These are phyloP conservation scores for Phoma sp. DNA, from an alignment of 2,329 filamentous ascomycete species.

Conservation along the genomic window DNA sequence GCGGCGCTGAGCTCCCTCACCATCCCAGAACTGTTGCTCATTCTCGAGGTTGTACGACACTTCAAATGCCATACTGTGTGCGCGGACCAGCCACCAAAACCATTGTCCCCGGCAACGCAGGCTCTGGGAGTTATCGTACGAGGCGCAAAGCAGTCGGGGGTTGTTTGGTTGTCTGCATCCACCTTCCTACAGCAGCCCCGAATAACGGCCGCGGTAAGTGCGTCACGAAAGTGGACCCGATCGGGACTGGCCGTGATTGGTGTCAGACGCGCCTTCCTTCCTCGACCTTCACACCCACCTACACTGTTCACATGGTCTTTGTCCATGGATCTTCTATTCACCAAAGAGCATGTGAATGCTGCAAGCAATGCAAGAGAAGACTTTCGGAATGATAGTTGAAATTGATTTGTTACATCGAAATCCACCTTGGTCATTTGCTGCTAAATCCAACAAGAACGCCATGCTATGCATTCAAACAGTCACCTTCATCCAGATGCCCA, in stretches of 20 bases:
- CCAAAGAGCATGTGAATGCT: too few relatives aligned
- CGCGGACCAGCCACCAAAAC: constrained; percentile 42
- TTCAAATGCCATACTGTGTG: constrained; percentile 68
- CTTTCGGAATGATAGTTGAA: too few relatives aligned
- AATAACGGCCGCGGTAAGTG: constrained; percentile 29
- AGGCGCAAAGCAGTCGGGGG: constrained; percentile 29
- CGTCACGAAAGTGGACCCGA: constrained; percentile 25
- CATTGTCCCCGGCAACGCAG: constrained; percentile 42
- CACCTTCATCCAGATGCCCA: background rate
- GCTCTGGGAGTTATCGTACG: constrained; percentile 23
- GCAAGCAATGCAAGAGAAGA: too few relatives aligned
- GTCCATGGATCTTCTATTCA: too few relatives aligned
- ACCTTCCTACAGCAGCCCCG: constrained; percentile 22
- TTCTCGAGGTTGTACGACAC: constrained; percentile 72
- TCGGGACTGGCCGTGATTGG: constrained; percentile 3
- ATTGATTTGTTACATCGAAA: too few relatives aligned
- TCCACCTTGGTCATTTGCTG: background rate
- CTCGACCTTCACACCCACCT: background rate
- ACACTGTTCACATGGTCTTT: background rate
- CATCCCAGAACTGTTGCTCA: constrained; percentile 88
- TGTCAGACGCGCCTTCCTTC: constrained; percentile 1
- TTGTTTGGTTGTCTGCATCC: constrained; percentile 29
- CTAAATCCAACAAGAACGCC: background rate
- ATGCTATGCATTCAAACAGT: background rate
- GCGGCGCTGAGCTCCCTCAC: constrained; percentile 57